These are phyloP conservation scores for Penicillium rolfsii DNA, from an alignment of 2,329 filamentous ascomycete genomes.

Conservation along the genomic window DNA sequence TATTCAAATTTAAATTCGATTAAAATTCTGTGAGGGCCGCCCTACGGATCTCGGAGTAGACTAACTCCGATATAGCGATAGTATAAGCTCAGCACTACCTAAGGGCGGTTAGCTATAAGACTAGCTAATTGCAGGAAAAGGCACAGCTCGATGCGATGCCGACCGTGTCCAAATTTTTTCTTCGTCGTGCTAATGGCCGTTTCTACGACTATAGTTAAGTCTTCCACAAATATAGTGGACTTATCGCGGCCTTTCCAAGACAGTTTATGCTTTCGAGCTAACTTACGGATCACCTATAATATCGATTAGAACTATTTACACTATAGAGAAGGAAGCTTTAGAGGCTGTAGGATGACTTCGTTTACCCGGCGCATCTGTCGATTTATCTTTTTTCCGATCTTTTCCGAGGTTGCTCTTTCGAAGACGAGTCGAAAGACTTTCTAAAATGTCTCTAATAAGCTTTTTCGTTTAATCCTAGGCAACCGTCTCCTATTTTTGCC, in stretches of 20 bases:
- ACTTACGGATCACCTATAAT: constrained; percentile 23
- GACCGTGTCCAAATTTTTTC: neutral
- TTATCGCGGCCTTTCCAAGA: constrained; percentile 3
- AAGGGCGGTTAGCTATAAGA: neutral
- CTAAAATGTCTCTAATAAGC: constrained; percentile 14
- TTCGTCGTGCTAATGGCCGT: constrained; percentile 18
- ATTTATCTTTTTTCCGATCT: constrained; percentile 24
- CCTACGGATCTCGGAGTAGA: constrained; percentile 9
- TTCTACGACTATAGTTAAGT: constrained; percentile 22
- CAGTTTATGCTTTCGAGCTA: constrained; percentile 28
- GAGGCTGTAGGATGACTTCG: constrained; percentile 10
- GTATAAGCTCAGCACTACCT: neutral
- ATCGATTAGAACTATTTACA: neutral
- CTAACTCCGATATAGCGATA: neutral
- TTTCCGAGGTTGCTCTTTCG: constrained; percentile 17
- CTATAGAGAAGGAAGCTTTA: neutral
- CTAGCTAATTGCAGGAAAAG: neutral
- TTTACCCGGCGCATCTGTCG: constrained; percentile 17
- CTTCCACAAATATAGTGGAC: constrained; percentile 24
- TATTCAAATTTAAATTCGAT: neutral
- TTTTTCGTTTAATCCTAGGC: constrained; percentile 9
- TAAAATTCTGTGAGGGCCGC: neutral
- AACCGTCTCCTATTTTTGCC: no score
- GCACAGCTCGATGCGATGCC: neutral
- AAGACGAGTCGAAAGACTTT: constrained; percentile 16